A percentile compares a stretch with the other conserved stretches of the same genome.
Evolutionary conservation across 2,329 filamentous ascomycete genomes (phyloP).

Genomic region (Sporothrix brasiliensis): DNA sequence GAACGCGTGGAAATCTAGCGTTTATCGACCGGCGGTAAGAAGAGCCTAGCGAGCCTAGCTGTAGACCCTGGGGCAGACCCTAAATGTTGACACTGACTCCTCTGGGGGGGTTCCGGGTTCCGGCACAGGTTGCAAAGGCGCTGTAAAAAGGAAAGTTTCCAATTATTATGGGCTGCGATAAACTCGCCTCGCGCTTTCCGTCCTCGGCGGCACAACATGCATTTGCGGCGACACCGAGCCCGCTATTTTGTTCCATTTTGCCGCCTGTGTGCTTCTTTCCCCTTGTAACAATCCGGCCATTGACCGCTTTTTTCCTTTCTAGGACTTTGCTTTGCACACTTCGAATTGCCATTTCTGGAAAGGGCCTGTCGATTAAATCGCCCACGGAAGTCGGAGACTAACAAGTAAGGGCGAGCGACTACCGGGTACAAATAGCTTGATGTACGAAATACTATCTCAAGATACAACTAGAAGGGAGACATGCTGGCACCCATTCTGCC

Average conservation of each 20-base stretch:
- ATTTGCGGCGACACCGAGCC: conserved; percentile 19
- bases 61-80: not conserved
- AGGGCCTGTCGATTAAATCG: not conserved
- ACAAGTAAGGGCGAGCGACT: not conserved
- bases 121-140: not conserved
- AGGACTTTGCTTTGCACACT: not conserved
- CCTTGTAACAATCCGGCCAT: not conserved
- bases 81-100: too few relatives aligned
- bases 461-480: too few relatives aligned
- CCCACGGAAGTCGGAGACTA: not conserved
- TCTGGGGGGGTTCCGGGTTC: not conserved
- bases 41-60: not conserved
- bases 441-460: too few relatives aligned
- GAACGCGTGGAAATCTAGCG: not conserved
- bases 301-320: not conserved
- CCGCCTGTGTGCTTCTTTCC: not conserved
- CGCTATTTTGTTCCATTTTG: conserved; percentile 4
- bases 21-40: not conserved
- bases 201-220: not conserved
- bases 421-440: too few relatives aligned
- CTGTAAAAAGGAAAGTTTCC: not conserved
- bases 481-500: too few relatives aligned
- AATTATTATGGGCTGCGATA: not conserved
- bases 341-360: conserved; percentile 16
- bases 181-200: not conserved